These are phyloP conservation scores for Heracleum sosnowskyi DNA, from an alignment of 129 eudicot genomes.

Conservation along the genomic window DNA sequence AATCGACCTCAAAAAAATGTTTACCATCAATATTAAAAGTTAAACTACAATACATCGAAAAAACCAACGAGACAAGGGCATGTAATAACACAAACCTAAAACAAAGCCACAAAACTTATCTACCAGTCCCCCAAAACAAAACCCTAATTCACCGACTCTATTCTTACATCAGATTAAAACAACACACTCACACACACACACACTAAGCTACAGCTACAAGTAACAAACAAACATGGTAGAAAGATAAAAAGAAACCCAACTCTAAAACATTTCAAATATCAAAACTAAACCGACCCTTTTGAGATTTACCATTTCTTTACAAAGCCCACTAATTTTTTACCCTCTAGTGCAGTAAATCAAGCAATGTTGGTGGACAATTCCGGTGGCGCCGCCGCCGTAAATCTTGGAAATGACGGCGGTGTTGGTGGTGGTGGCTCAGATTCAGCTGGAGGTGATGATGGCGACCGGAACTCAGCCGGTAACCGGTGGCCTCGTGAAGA, in stretches of 20 bases:
- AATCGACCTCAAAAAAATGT: too few species aligned
- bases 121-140: not conserved
- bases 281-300: not conserved
- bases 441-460: conserved; percentile 7
- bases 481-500: conserved; percentile 53
- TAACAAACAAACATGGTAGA: not conserved
- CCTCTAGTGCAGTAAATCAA: not conserved
- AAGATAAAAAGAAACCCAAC: conserved; percentile 3
- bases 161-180: not conserved
- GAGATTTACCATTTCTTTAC: not conserved
- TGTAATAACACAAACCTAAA: not conserved
- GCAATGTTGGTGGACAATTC: conserved; percentile 13
- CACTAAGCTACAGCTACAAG: not conserved
- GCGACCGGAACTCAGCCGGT: conserved; percentile 23
- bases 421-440: conserved; percentile 3
- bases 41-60: too few species aligned
- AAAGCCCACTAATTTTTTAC: not conserved
- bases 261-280: not conserved
- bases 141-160: conserved; percentile 3
- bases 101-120: not conserved
- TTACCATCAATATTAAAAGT: too few species aligned
- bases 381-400: conserved; percentile 21
- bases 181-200: too few species aligned
- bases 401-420: conserved; percentile 26
- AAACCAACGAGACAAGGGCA: not conserved